Percentiles rank a stretch among this genome's conserved stretches.
These are phyloP conservation scores for Pyrrhoderma noxium DNA, from an alignment of 1,284 basidiomycete genomes.

Conservation along the genomic window DNA sequence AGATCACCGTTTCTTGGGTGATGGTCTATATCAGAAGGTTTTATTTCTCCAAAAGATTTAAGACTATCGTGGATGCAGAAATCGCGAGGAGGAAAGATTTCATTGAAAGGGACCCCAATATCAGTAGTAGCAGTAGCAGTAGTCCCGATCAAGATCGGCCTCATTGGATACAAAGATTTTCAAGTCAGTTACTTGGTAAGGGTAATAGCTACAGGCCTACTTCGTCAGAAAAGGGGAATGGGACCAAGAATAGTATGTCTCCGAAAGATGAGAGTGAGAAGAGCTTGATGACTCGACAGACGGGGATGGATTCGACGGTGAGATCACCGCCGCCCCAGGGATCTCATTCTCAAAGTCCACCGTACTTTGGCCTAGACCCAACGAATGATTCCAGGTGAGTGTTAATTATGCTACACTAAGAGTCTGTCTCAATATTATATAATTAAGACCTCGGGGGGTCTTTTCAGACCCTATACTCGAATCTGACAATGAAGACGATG, in stretches of 20 bases:
- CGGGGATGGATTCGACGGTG: too few species aligned
- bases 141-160: not conserved
- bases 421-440: too few species aligned
- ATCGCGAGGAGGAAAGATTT: conserved; percentile 4
- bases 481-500: too few species aligned
- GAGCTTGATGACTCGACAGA: not conserved
- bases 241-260: not conserved
- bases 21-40: conserved; percentile 35
- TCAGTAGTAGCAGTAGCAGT: not conserved
- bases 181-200: not conserved
- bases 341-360: too few species aligned
- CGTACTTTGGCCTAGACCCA: too few species aligned
- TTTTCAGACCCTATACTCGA: too few species aligned
- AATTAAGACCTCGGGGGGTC: too few species aligned
- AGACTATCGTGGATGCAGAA: conserved; percentile 54
- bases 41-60: conserved; percentile 72
- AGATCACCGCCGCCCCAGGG: too few species aligned
- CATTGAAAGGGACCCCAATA: conserved; percentile 5
- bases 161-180: not conserved
- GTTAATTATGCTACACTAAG: too few species aligned
- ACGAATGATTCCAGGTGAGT: too few species aligned
- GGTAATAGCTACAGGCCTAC: too few species aligned
- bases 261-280: not conserved
- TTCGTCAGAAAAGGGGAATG: too few species aligned
- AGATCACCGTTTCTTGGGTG: not conserved